A percentile compares a stretch with the other conserved stretches of the same genome.
These are phyloP conservation scores for Mycena venus DNA, from an alignment of 768 basidiomycete species.

Conservation along the genomic window DNA sequence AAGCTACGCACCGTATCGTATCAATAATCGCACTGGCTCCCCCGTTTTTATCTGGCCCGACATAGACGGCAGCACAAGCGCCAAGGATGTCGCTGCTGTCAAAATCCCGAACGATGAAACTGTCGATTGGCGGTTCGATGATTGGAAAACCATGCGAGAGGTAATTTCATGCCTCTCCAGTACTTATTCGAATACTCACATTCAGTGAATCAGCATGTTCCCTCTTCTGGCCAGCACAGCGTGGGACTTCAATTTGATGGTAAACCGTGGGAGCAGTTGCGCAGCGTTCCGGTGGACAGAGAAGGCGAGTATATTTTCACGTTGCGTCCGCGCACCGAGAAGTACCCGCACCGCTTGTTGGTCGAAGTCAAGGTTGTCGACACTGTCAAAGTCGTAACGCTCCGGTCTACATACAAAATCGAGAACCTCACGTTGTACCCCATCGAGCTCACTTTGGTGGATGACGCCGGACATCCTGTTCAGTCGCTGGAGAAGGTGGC, in stretches of 20 bases:
- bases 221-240: constrained; percentile 81
- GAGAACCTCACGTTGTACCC: constrained; percentile 94
- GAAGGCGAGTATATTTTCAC: constrained; percentile 94
- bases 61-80: constrained; percentile 63
- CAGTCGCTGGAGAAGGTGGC: constrained; percentile 88
- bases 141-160: constrained; percentile 95
- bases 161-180: constrained; percentile 53
- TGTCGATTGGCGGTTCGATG: constrained; percentile 97
- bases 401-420: constrained; percentile 92
- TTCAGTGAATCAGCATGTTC: constrained; percentile 62
- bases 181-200: constrained; percentile 9
- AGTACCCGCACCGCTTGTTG: constrained; percentile 83
- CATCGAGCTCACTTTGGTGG: constrained; percentile 90
- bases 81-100: constrained; percentile 63
- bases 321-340: constrained; percentile 83
- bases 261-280: constrained; percentile 90
- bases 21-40: constrained; percentile 93
- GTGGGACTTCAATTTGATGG: constrained; percentile 89
- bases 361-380: constrained; percentile 92
- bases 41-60: constrained; percentile 90
- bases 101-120: constrained; percentile 81
- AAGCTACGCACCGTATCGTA: constrained; percentile 92
- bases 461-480: constrained; percentile 85
- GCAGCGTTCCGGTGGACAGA: constrained; percentile 90
- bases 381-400: constrained; percentile 94